A percentile compares a stretch with the other conserved stretches of the same genome.
These are phyloP conservation scores for Thraustochytrium sp. DNA, from an alignment of 352 stramenopile species.

Conservation along the genomic window DNA sequence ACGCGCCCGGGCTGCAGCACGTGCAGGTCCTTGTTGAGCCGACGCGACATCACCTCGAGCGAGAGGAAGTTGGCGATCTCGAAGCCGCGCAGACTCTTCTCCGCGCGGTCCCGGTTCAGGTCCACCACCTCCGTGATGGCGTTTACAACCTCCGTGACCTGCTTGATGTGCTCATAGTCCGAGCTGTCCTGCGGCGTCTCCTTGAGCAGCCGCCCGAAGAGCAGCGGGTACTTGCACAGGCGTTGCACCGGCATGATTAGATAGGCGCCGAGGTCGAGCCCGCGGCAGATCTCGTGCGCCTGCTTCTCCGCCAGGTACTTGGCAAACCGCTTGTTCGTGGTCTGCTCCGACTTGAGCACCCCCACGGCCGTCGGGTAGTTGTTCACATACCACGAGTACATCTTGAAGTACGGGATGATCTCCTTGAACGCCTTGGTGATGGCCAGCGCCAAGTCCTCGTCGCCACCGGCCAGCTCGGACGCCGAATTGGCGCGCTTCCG, in stretches of 20 bases:
- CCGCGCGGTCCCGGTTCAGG: constrained; percentile 18
- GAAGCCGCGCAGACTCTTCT: constrained; percentile 13
- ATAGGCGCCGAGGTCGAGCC: constrained; percentile 39
- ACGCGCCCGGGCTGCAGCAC: constrained; percentile 10
- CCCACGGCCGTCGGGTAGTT: constrained; percentile 23
- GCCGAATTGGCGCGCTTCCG: neutral
- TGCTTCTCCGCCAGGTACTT: constrained; percentile 14
- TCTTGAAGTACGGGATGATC: constrained; percentile 42
- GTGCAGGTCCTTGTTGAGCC: neutral
- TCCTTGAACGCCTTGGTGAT: constrained; percentile 43
- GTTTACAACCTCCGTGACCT: constrained; percentile 23
- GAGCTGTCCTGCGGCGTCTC: neutral
- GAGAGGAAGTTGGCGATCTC: constrained; percentile 37
- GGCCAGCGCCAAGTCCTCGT: neutral
- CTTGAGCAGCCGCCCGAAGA: constrained; percentile 37
- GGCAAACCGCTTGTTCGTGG: constrained; percentile 1
- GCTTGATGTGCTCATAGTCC: constrained; percentile 36
- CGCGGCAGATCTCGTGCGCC: neutral
- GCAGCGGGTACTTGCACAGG: constrained; percentile 45
- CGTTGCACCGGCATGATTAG: constrained; percentile 44
- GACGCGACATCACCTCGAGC: neutral
- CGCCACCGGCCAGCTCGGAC: neutral
- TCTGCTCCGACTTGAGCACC: constrained; percentile 24
- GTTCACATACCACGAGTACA: constrained; percentile 43
- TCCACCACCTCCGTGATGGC: constrained; percentile 15